Evolutionary conservation across 495 filamentous ascomycete genomes (phyloP).

Genomic region (Astrocystis sublimbata): DNA sequence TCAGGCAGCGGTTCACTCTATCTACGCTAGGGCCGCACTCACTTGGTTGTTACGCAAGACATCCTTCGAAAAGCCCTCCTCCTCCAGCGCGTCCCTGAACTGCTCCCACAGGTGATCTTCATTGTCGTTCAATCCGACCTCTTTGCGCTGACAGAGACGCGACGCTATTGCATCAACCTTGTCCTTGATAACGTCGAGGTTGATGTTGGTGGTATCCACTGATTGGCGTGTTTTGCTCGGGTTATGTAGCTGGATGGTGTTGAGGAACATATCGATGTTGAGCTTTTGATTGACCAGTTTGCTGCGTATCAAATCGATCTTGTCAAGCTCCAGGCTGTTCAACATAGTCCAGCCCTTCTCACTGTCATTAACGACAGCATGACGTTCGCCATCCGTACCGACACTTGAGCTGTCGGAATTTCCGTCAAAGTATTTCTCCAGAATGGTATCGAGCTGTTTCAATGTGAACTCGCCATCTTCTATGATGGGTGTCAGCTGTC

Average conservation of each 20-base stretch:
- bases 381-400: constrained; percentile 16
- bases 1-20: constrained; percentile 22
- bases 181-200: constrained; percentile 46
- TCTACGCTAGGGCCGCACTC: constrained; percentile 7
- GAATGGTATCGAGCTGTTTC: constrained; percentile 46
- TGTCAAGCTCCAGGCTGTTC: constrained; percentile 33
- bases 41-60: constrained; percentile 55
- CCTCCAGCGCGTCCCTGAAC: constrained; percentile 53
- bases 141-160: constrained; percentile 42
- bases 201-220: constrained; percentile 27
- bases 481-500: constrained; percentile 46
- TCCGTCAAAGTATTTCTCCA: constrained; percentile 40
- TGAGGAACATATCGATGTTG: constrained; percentile 49
- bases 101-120: constrained; percentile 55
- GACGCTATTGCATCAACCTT: constrained; percentile 55
- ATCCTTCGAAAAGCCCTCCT: constrained; percentile 53
- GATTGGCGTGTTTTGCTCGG: constrained; percentile 36
- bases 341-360: constrained; percentile 33
- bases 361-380: constrained; percentile 24
- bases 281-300: constrained; percentile 43
- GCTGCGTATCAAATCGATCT: constrained; percentile 38
- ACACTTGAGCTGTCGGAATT: constrained; percentile 11
- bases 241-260: constrained; percentile 47
- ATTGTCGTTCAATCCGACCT: constrained; percentile 40
- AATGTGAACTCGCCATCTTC: constrained; percentile 53